These are phyloP conservation scores for Paraurostyla sp. DNA, from an alignment of 73 alveolate genomes.

Conservation along the genomic window DNA sequence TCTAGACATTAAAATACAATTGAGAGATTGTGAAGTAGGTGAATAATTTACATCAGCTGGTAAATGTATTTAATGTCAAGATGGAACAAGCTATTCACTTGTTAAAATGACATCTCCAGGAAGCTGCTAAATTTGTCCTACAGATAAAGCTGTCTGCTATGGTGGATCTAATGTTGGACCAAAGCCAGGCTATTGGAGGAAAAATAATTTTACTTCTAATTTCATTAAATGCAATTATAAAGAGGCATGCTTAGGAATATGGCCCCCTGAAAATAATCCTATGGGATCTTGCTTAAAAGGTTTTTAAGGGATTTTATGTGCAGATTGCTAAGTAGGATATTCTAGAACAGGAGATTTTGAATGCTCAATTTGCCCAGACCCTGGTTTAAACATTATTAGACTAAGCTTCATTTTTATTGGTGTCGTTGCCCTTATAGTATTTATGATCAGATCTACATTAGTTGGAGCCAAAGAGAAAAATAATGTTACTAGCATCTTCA, in stretches of 20 bases:
- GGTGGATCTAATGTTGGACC: constrained; percentile 58
- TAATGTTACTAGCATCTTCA: background rate
- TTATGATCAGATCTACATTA: background rate
- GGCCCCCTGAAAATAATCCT: no score
- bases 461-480: background rate
- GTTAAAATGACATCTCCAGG: background rate
- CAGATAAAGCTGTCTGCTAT: constrained; percentile 47
- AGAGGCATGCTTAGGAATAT: background rate
- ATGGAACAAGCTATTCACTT: constrained; percentile 11
- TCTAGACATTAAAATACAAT: background rate
- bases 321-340: no score
- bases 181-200: constrained; percentile 69
- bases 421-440: background rate
- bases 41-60: constrained; percentile 51
- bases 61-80: background rate
- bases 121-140: background rate
- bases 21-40: constrained; percentile 37
- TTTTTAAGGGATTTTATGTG: constrained; percentile 59
- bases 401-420: background rate
- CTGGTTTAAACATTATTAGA: background rate
- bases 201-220: background rate
- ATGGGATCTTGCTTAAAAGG: constrained; percentile 65
- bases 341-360: no score
- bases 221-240: background rate
- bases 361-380: constrained; percentile 60